Percentiles rank a stretch among this genome's conserved stretches.
These are phyloP conservation scores for Cruciata laevipes DNA, from an alignment of 257 asterid genomes.

Conservation along the genomic window DNA sequence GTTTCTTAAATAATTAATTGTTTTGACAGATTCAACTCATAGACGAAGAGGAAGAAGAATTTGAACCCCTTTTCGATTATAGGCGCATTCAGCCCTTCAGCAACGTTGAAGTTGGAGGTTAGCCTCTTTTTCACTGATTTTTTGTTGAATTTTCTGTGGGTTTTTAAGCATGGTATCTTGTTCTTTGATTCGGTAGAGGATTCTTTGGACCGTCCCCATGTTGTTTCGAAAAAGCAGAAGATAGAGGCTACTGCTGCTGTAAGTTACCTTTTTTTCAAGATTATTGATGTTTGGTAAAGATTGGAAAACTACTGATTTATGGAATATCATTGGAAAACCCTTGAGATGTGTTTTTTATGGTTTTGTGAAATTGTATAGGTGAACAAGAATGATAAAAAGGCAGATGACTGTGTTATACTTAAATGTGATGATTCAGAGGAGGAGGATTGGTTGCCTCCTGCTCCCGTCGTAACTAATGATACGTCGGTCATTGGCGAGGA, in stretches of 20 bases:
- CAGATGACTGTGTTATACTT: slow-evolving; percentile 25
- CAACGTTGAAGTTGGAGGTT: slow-evolving; percentile 48
- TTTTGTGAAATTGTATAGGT: slow-evolving; percentile 29
- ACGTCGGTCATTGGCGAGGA: slow-evolving; percentile 9
- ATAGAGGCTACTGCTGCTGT: slow-evolving; percentile 32
- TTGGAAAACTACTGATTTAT: slow-evolving; percentile 5
- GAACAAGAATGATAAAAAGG: slow-evolving; percentile 32
- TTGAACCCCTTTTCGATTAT: slow-evolving; percentile 95
- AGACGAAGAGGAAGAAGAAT: slow-evolving; percentile 73
- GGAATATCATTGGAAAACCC: background rate
- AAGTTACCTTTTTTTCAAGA: background rate
- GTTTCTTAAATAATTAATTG: too few relatives aligned
- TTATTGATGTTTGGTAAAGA: background rate
- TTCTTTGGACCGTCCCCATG: slow-evolving; percentile 41
- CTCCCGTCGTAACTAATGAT: slow-evolving; percentile 40
- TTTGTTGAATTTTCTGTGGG: background rate
- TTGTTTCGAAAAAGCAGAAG: slow-evolving; percentile 44
- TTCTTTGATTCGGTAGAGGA: slow-evolving; percentile 48
- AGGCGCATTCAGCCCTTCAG: slow-evolving; percentile 64
- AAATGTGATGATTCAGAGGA: slow-evolving; percentile 37
- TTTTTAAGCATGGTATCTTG: background rate
- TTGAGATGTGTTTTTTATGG: slow-evolving; percentile 11
- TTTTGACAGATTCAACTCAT: slow-evolving; percentile 35
- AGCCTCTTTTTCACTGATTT: slow-evolving; percentile 9
- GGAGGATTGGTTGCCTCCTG: slow-evolving; percentile 89